Conservation (phyloP, 192 early-diverging fungal species). For the Rhizoclosmatium globosum region DNA sequence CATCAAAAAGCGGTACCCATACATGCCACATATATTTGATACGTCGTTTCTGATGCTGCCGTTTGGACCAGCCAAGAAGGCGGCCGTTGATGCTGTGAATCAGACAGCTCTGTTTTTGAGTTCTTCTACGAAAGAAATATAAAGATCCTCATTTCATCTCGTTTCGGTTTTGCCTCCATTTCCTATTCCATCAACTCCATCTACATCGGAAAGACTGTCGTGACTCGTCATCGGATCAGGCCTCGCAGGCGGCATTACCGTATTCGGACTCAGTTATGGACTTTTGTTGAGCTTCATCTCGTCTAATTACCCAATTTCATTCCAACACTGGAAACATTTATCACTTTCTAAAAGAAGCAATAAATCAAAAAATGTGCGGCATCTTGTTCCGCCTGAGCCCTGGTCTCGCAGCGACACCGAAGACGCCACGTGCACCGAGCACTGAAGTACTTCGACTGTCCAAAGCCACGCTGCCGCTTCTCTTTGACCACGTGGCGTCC, state of each 20-base stretch:
- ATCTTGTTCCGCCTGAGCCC: slow-evolving; percentile 31
- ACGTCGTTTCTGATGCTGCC: not conserved
- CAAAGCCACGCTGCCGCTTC: not conserved
- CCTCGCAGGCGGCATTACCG: too few relatives aligned
- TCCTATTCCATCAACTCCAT: too few relatives aligned
- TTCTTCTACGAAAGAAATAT: not conserved
- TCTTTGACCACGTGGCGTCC: not conserved
- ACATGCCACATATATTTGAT: slow-evolving; percentile 23
- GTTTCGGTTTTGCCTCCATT: too few relatives aligned
- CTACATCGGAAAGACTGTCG: too few relatives aligned
- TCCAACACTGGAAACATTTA: too few relatives aligned
- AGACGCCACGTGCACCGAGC: not conserved
- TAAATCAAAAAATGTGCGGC: slow-evolving; percentile 33
- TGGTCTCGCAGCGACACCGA: not conserved
- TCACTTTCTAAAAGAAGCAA: too few relatives aligned
- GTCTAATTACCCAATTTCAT: too few relatives aligned
- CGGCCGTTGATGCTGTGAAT: not conserved
- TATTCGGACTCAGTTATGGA: too few relatives aligned
- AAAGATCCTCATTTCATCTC: too few relatives aligned
- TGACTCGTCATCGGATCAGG: too few relatives aligned
- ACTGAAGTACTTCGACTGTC: not conserved
- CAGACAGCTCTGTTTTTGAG: slow-evolving; percentile 1
- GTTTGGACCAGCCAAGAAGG: not conserved
- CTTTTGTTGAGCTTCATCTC: too few relatives aligned
- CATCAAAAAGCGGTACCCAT: slow-evolving; percentile 26